Conservation (phyloP, 177 flowering plant species). For the Tripterygium wilfordii region DNA sequence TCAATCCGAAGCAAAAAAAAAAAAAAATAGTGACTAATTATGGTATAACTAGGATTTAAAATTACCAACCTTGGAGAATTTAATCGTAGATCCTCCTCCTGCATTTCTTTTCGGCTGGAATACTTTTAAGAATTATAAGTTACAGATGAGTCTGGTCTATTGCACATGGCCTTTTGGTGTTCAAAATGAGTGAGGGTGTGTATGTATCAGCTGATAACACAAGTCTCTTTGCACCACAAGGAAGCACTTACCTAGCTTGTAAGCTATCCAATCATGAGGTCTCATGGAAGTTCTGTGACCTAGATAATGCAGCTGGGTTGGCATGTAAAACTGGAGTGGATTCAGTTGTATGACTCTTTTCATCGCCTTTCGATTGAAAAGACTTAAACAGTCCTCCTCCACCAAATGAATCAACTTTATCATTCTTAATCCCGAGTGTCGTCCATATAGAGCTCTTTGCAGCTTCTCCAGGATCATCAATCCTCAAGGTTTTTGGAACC, state of each 20-base stretch:
- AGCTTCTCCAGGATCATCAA: conserved; percentile 34
- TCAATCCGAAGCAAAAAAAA: too few relatives aligned
- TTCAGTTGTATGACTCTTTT: conserved; percentile 7
- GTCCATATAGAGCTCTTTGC: conserved; percentile 46
- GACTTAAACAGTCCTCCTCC: conserved; percentile 21
- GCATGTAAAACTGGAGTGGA: conserved; percentile 26
- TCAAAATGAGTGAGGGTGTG: background rate
- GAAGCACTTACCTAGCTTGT: conserved; percentile 2
- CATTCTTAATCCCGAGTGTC: conserved; percentile 28
- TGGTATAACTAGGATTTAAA: conserved; percentile 1
- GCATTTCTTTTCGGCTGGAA: background rate
- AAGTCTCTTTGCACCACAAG: background rate
- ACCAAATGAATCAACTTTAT: conserved; percentile 7
- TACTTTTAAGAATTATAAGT: background rate
- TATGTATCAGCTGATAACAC: background rate
- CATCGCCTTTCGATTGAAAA: conserved; percentile 19
- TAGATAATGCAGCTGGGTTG: conserved; percentile 44
- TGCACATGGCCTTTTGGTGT: too few relatives aligned
- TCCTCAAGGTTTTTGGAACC: conserved; percentile 32
- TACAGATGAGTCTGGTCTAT: background rate
- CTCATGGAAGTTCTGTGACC: conserved; percentile 42
- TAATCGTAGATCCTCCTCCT: background rate
- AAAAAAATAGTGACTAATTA: conserved; percentile 11
- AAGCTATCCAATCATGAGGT: conserved; percentile 12
- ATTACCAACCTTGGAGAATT: background rate